A percentile compares a stretch with the other conserved stretches of the same genome.
These are phyloP conservation scores for Boeremia lycopersici DNA, from an alignment of 2,329 filamentous ascomycete species.

Conservation along the genomic window DNA sequence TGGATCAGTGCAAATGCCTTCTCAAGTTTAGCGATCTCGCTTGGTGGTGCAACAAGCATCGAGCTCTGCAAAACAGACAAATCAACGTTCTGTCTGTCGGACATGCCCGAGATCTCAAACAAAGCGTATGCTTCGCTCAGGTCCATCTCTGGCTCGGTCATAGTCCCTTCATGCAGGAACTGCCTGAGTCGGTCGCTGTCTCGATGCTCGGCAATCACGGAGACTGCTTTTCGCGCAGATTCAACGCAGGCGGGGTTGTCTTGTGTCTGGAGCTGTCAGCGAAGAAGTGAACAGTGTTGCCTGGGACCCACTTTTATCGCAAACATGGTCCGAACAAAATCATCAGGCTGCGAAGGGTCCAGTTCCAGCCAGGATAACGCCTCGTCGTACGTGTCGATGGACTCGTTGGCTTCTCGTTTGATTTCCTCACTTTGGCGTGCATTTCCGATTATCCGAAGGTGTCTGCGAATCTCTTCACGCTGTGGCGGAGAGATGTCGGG, in stretches of 20 bases:
- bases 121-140: conserved; percentile 46
- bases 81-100: conserved; percentile 59
- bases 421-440: conserved; percentile 64
- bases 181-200: conserved; percentile 60
- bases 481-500: conserved; percentile 59
- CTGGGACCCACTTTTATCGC: conserved; percentile 57
- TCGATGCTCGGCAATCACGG: conserved; percentile 63
- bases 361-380: conserved; percentile 67
- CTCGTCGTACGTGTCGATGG: conserved; percentile 66
- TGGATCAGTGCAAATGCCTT: conserved; percentile 56
- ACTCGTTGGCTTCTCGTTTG: conserved; percentile 62
- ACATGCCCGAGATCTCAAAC: conserved; percentile 56
- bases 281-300: not conserved
- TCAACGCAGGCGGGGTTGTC: conserved; percentile 59
- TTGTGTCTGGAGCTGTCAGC: conserved; percentile 48
- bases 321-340: conserved; percentile 63
- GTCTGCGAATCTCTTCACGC: conserved; percentile 62
- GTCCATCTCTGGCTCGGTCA: conserved; percentile 60
- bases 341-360: conserved; percentile 55
- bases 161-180: conserved; percentile 60
- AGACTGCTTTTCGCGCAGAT: conserved; percentile 61
- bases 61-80: conserved; percentile 46
- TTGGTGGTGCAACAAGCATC: conserved; percentile 49
- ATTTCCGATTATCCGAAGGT: conserved; percentile 65
- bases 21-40: conserved; percentile 53